These are phyloP conservation scores for Podospora sp. DNA, from an alignment of 495 filamentous ascomycete genomes.

Conservation along the genomic window DNA sequence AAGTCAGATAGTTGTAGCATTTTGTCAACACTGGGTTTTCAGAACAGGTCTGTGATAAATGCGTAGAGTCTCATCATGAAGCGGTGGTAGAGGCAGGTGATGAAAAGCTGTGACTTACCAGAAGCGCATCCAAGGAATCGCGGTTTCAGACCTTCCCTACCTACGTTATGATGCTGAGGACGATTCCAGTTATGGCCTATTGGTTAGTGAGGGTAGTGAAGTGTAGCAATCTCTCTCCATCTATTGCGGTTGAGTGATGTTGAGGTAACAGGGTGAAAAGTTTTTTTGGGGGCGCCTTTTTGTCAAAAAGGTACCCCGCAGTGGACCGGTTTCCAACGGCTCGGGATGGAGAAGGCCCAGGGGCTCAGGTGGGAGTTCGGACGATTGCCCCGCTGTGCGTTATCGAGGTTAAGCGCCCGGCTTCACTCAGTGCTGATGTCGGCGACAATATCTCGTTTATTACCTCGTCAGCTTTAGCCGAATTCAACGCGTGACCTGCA, in stretches of 20 bases:
- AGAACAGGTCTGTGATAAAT: slow-evolving; percentile 22
- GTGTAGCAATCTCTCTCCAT: neutral
- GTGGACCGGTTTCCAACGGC: neutral
- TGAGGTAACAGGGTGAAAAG: neutral
- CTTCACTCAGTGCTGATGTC: neutral
- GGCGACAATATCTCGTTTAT: neutral
- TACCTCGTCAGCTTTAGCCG: neutral
- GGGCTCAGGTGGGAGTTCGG: neutral
- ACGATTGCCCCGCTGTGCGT: neutral
- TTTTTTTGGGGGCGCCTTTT: neutral
- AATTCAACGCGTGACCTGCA: neutral
- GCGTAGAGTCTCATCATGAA: slow-evolving; percentile 18
- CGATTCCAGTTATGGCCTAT: neutral
- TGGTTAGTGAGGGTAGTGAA: neutral
- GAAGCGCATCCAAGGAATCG: neutral
- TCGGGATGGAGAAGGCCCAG: neutral
- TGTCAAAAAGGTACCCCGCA: neutral
- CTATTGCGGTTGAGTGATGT: neutral
- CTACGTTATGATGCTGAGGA: too few relatives aligned
- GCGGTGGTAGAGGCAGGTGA: neutral
- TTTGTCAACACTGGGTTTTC: slow-evolving; percentile 14
- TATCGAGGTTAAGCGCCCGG: neutral
- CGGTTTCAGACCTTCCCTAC: too few relatives aligned
- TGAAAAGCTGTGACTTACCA: neutral
- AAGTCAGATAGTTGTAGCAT: slow-evolving; percentile 10